phyloP scores from a whole-genome alignment of 495 filamentous ascomycete species.

The Cenococcum geophilum region DNA sequence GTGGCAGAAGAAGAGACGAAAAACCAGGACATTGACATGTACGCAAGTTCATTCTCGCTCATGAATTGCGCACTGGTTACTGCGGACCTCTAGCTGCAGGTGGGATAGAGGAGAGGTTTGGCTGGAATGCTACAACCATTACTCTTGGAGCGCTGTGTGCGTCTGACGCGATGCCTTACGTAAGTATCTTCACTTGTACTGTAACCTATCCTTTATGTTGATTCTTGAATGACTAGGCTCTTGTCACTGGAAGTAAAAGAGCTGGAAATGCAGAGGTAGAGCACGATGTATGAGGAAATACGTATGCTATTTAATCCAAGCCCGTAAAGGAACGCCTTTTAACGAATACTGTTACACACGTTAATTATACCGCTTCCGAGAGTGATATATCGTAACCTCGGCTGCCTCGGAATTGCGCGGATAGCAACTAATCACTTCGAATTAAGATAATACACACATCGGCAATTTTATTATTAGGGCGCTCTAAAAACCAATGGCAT shows the following conservation, averaged over 20 bases:
- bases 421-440: no score
- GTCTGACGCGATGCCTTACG: constrained; percentile 13
- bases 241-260: not conserved
- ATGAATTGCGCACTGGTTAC: constrained; percentile 16
- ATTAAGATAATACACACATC: no score
- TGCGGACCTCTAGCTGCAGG: constrained; percentile 13
- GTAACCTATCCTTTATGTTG: not conserved
- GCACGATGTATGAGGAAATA: not conserved
- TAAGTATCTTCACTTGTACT: not conserved
- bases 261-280: not conserved
- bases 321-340: no score
- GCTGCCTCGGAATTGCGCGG: no score
- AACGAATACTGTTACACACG: no score
- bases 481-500: no score
- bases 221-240: not conserved
- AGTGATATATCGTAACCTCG: no score
- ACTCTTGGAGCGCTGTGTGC: constrained; percentile 8
- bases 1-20: constrained; percentile 12
- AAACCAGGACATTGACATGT: constrained; percentile 7
- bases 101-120: constrained; percentile 9
- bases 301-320: not conserved
- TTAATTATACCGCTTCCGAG: no score
- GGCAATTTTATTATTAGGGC: no score
- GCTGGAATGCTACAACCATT: constrained; percentile 14
- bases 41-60: constrained; percentile 16